Conservation (phyloP, 345 rosid species). For the Isatis tinctoria region DNA sequence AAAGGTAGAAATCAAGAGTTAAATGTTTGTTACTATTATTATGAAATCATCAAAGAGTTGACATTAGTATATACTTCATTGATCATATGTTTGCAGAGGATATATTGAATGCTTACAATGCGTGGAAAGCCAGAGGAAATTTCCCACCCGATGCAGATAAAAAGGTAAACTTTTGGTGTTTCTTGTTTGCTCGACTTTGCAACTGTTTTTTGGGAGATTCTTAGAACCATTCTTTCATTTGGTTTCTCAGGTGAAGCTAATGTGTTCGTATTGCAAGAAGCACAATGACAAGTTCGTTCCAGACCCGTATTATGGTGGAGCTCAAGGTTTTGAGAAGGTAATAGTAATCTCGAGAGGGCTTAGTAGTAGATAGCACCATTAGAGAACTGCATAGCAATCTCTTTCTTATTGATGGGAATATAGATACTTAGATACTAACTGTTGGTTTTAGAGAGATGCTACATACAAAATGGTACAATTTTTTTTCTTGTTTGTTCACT, state of each 20-base stretch:
- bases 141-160: constrained; percentile 71
- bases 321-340: constrained; percentile 97
- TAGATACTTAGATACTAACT: neutral
- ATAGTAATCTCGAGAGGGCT: constrained; percentile 9
- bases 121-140: constrained; percentile 64
- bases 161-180: constrained; percentile 36
- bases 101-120: constrained; percentile 62
- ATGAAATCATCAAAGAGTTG: neutral
- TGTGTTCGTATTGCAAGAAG: constrained; percentile 93
- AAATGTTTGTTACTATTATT: neutral
- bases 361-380: neutral
- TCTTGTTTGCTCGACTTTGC: neutral
- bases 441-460: neutral
- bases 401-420: neutral
- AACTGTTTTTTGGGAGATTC: neutral
- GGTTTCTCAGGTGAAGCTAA: constrained; percentile 65
- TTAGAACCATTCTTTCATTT: neutral
- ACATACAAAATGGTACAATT: too few species aligned
- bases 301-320: constrained; percentile 90
- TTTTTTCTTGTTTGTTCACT: too few species aligned
- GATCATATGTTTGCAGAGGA: too few species aligned
- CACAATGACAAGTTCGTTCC: constrained; percentile 81
- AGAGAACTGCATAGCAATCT: neutral
- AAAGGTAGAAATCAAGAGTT: constrained; percentile 34
- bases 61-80: neutral